These are phyloP conservation scores for Clavispora fructus DNA, from an alignment of 805 yeast genomes.

Conservation along the genomic window DNA sequence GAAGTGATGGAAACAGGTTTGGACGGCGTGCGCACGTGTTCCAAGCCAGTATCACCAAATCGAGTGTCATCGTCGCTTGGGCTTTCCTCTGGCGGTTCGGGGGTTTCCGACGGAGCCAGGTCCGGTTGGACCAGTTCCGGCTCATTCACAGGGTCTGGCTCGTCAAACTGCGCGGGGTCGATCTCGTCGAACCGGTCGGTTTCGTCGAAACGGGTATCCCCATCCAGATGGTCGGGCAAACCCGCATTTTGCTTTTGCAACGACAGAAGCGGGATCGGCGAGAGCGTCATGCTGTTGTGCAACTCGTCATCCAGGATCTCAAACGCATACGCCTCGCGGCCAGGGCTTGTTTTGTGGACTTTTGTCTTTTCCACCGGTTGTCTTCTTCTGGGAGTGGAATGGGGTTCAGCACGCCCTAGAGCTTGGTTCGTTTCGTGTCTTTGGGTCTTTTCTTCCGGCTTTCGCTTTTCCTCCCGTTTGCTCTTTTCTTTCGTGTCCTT, in stretches of 20 bases:
- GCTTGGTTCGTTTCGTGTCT: too few species aligned
- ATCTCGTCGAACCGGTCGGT: neutral
- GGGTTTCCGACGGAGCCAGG: neutral
- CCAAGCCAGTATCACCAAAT: neutral
- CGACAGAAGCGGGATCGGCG: conserved; percentile 1
- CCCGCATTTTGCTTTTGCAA: neutral
- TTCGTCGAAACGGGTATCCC: neutral
- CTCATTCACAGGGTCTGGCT: neutral
- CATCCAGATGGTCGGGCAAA: neutral
- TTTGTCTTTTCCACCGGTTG: neutral
- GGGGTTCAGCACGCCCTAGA: too few species aligned
- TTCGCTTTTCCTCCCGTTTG: too few species aligned
- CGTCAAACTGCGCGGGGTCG: neutral
- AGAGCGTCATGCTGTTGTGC: neutral
- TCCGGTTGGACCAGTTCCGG: too few species aligned
- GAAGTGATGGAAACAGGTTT: neutral
- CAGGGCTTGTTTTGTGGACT: neutral
- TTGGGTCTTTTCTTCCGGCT: neutral
- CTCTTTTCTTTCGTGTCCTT: neutral
- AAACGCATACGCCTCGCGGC: neutral
- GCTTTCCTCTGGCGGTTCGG: neutral
- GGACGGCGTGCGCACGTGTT: neutral
- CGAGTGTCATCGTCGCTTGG: neutral
- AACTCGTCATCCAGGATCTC: neutral
- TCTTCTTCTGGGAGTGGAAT: too few species aligned